Evolutionary conservation across 2,329 filamentous ascomycete species (phyloP).

Genomic region (Neofusicoccum umdonicola): DNA sequence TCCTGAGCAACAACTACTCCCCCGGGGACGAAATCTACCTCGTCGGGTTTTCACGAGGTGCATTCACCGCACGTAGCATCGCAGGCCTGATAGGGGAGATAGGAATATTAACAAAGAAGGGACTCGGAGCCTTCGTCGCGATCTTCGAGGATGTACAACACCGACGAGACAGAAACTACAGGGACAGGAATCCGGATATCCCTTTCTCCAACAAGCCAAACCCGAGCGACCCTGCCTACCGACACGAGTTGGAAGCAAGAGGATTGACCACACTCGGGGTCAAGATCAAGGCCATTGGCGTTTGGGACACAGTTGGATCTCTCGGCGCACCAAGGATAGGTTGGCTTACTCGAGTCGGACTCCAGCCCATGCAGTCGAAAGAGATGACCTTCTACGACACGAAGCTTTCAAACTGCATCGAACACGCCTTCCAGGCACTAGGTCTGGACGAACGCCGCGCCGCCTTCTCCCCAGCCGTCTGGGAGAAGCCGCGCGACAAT

Average conservation of each 20-base stretch:
- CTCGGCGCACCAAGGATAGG: slow-evolving; percentile 49
- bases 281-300: slow-evolving; percentile 50
- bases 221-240: slow-evolving; percentile 31
- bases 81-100: slow-evolving; percentile 25
- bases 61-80: slow-evolving; percentile 47
- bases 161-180: slow-evolving; percentile 39
- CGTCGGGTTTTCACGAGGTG: slow-evolving; percentile 56
- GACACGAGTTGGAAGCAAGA: slow-evolving; percentile 33
- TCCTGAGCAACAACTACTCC: slow-evolving; percentile 61
- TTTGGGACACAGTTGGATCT: slow-evolving; percentile 53
- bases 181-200: slow-evolving; percentile 19
- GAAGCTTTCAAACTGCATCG: slow-evolving; percentile 45
- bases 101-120: slow-evolving; percentile 23
- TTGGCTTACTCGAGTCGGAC: slow-evolving; percentile 33
- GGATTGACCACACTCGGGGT: slow-evolving; percentile 41
- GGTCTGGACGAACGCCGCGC: slow-evolving; percentile 58
- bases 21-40: slow-evolving; percentile 55
- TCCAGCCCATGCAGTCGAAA: slow-evolving; percentile 35
- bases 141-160: slow-evolving; percentile 23
- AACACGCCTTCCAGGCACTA: slow-evolving; percentile 60
- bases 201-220: slow-evolving; percentile 19
- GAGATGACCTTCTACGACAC: slow-evolving; percentile 50
- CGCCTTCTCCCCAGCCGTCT: slow-evolving; percentile 57
- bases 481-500: slow-evolving; percentile 45
- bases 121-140: slow-evolving; percentile 19